Conservation (phyloP, 768 basidiomycete genomes). For the Chiua virens region DNA sequence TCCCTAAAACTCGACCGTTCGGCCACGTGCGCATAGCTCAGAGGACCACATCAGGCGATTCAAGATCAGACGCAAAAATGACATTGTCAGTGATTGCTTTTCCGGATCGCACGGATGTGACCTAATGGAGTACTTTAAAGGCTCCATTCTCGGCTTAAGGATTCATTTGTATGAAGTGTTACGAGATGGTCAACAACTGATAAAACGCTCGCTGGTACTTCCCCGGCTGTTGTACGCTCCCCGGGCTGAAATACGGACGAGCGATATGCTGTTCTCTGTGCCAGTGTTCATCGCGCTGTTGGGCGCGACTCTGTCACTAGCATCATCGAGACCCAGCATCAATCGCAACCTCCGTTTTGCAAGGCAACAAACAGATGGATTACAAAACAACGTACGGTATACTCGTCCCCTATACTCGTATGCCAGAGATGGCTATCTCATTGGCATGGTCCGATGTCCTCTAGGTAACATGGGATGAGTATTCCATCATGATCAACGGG, state of each 20-base stretch:
- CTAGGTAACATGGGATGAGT: constrained; percentile 58
- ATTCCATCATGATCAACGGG: constrained; percentile 57
- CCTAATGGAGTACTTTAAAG: too few relatives aligned
- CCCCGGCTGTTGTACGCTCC: not conserved
- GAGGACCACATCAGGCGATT: too few relatives aligned
- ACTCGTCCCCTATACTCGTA: not conserved
- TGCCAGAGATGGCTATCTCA: not conserved
- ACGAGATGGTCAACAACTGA: too few relatives aligned
- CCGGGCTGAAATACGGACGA: not conserved
- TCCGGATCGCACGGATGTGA: too few relatives aligned
- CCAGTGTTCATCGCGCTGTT: constrained; percentile 9
- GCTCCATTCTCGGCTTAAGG: too few relatives aligned
- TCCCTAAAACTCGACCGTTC: too few relatives aligned
- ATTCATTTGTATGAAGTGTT: too few relatives aligned
- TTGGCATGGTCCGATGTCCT: not conserved
- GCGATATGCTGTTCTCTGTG: constrained; percentile 10
- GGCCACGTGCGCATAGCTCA: too few relatives aligned
- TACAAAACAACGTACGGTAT: constrained; percentile 17
- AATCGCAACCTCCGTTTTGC: constrained; percentile 16
- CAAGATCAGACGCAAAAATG: too few relatives aligned
- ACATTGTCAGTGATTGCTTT: too few relatives aligned
- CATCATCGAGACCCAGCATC: constrained; percentile 4
- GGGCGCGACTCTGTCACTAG: constrained; percentile 6
- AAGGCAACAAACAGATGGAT: constrained; percentile 9
- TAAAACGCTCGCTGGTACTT: not conserved